Percentiles rank a stretch among this genome's conserved stretches.
phyloP scores from a whole-genome alignment of 306 rosid genomes.

The Vachellia collinsii region DNA sequence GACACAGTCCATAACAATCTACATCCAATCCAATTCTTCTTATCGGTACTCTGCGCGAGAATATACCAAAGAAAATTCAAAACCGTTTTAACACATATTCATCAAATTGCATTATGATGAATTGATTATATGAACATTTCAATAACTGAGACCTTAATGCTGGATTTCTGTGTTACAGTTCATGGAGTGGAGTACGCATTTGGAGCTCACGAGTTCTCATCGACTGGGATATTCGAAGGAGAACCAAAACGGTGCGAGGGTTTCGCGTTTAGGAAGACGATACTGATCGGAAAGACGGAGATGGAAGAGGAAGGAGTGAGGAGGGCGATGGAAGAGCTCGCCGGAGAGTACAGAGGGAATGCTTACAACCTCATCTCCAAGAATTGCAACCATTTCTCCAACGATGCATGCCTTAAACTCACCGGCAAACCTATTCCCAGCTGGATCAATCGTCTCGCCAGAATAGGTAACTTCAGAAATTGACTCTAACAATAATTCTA shows the following conservation, averaged over 20 bases:
- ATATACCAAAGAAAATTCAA: too few species aligned
- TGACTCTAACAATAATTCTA: too few species aligned
- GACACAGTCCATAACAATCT: neutral
- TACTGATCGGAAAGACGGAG: slow-evolving; percentile 63
- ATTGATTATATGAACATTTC: neutral
- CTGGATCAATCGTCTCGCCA: slow-evolving; percentile 94
- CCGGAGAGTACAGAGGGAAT: slow-evolving; percentile 70
- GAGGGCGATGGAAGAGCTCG: slow-evolving; percentile 61
- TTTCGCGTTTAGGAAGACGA: slow-evolving; percentile 55
- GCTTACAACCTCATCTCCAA: slow-evolving; percentile 85
- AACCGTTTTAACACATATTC: too few species aligned
- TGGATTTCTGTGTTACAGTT: slow-evolving; percentile 38
- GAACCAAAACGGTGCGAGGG: slow-evolving; percentile 68
- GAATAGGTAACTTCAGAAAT: slow-evolving; percentile 60
- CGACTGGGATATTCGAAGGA: slow-evolving; percentile 87
- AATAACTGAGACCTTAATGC: neutral
- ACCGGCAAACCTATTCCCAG: slow-evolving; percentile 82
- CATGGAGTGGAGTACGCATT: slow-evolving; percentile 82
- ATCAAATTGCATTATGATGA: neutral
- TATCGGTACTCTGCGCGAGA: neutral
- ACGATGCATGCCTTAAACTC: slow-evolving; percentile 69
- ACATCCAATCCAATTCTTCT: neutral
- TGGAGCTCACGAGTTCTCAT: slow-evolving; percentile 81
- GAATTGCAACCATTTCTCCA: slow-evolving; percentile 92
- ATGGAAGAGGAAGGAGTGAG: slow-evolving; percentile 50